Base-by-base conservation (phyloP, 495 filamentous ascomycete species). In the Xylaria scruposa region DNA sequence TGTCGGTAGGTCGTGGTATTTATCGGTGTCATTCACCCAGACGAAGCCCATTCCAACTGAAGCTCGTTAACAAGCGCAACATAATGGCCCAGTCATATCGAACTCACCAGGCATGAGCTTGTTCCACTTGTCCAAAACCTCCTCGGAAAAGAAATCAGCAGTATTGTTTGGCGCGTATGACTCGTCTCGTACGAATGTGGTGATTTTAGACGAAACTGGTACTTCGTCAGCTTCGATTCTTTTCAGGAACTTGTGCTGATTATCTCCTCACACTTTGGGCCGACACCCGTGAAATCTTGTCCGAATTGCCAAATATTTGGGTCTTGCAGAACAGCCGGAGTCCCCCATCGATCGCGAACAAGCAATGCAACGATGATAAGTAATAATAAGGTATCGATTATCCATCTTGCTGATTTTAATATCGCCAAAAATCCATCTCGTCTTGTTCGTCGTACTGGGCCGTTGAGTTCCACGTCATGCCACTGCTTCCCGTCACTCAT, bases 21-120 rank as follows among this genome's bases (percentile, higher is more conserved):
- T 78, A 31, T 80, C 40, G 4, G 83, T 83, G 38, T 83, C 76
- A 58, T 82, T 83, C 24, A 85, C 80, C 78, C 81, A 83, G 59
- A 84, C 82, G 76, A 85, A 85, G 2, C 83, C 83, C 83, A 84
- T 85, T 21, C 83, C 83, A 51, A 76, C 78, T 82, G 46, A 51
- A 62, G 36, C n/a, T 56, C n/a, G 36, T 68, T 46, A 68, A 26
- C 24, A 38, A 21, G 54, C 33, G 36, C 26, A 36, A 21, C 46
- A 54, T 26, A 19, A 10, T 36, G 4, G 31, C n/a, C 26, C 9
- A 63, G 9, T 31, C n/a, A 33, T 47, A 3, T 69, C 29, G 58
- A 58, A 15, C 77, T 59, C 74, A 83, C 79, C 74, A 19, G 83
- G 83, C 80, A 85, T 83, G 7, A 85, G 73, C 21, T 77, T 74